Evolutionary conservation across 2,329 filamentous ascomycete species (phyloP), one percentile per base, ranked within the genome.

Genomic region (Rhynchosporium secalis): DNA sequence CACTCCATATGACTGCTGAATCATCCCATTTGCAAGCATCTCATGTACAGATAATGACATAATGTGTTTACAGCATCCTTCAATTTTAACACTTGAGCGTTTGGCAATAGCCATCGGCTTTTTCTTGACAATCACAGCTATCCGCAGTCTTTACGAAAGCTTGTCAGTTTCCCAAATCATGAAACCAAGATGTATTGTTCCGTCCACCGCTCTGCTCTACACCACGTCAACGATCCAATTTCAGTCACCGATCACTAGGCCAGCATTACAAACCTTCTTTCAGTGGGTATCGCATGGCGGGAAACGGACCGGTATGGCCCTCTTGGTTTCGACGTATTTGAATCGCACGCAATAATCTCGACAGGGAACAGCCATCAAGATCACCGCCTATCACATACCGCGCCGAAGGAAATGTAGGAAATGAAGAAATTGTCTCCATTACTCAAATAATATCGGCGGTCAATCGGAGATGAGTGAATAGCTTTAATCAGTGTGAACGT

Each of bases 341-440:
- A 54, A 41, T 54, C 51, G 51, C 36, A 54, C 51, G 20, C 51
- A 54, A 41, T 33, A 41, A 54, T 33, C 51, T 54, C 40, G 36
- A 54, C 51, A 54, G 33, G 51, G 51, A 54, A 54, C n/a, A 41
- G 51, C 51, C 51, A 54, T 54, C 51, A 54, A 41, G 51, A 33
- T 54, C 20, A 40, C 51, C 51, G 33, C 33, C 38, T 54, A 54
- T 54, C 33, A 33, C 51, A 40, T 36, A 36, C 51, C 29, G 36
- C 13, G 33, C 36, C 40, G n/a, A 13, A 36, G 9, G 33, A 36
- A 10, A 36, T 36, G 20, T 20, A 36, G 9, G 33, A 36, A 10
- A 36, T 36, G 12, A 29, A 31, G 4, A 31, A 49, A 49, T 2
- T 13, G 20, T 6, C 4, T 54, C n/a, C 13, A n/a, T 0, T 41